Evolutionary conservation across 2,329 filamentous ascomycete species (phyloP), one percentile per base, ranked within the genome.

Genomic region (Falciphora oryzae): DNA sequence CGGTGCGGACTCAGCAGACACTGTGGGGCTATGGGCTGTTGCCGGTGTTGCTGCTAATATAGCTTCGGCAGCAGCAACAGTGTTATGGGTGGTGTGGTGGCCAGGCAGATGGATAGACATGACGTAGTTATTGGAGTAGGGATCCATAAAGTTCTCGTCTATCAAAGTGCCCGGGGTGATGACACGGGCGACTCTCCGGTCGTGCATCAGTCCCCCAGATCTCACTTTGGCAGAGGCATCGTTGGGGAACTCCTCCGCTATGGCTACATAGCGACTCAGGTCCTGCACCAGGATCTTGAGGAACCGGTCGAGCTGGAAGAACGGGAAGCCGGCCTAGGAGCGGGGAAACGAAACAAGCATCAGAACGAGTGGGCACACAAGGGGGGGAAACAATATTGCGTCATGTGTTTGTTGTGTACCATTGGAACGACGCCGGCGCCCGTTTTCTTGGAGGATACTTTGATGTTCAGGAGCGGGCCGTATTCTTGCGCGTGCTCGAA

Each of bases 101-200:
- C 28, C 62, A 57, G 70, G 69, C 32, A 90, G 74, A 72, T 96
- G 86, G 61, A 98, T 84, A 53, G 91, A 89, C 74, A 98, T 85
- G 44, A 98, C 83, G 75, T 94, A 99, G 74, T 97, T 98, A 76
- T 95, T 97, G 71, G 91, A 88, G 73, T 91, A 94, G 1, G 93
- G 92, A 73, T 98, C 92, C 81, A 99, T 93, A 75, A 98, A 99
- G 71, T 93, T 93, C 77, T 99, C 95, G 75, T 99, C 95, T 69
- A 99, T 97, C 64, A 99, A 81, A 1, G 95, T 99, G 27, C 95
- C 95, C 1, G 95, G 93, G 0, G 95, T 98, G 72, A 99, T 87
- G 69, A 99, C 89, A 65, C 95, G 88, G 25, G 91, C 86, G 18
- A 99, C 92, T 69, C 83, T 88, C 31, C 95, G 89, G 73, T 96